Base-by-base conservation (phyloP, 2,329 filamentous ascomycete genomes). In the Talaromyces amestolkiae region DNA sequence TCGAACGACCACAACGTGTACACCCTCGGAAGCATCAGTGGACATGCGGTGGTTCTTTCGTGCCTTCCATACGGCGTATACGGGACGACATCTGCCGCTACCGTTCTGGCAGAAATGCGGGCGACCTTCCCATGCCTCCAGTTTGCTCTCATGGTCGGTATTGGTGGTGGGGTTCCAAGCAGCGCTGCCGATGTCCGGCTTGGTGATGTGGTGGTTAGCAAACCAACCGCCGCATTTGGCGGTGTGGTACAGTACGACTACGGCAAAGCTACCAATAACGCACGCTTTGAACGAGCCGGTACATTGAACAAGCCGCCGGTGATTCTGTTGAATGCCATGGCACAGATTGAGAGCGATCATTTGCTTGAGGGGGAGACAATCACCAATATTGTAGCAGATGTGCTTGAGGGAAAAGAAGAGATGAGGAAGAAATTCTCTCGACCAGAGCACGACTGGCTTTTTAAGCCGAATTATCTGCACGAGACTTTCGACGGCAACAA, bases 181-280 rank as follows among this genome's bases (percentile, higher is more conserved):
- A 5, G 15, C 6, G 15, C 27, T 17, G 15, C 11, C 22, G 58
- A 61, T 51, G 15, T 61, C 13, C 41, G 58, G n/a, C 43, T 61
- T 22, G 58, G 58, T 37, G 58, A 61, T 47, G 58, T 49, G 17
- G 58, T 61, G 15, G 41, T 51, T 3, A 61, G 58, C 27, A 61
- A 61, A 27, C 58, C 58, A 24, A 35, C 24, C 13, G 24, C 39
- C 5, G 13, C 15, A 3, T 61, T 24, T 4, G 19, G 58, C 11
- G 41, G 58, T 33, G 58, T 61, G 17, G 22, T 61, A 6, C 58
- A 61, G 27, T 61, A 61, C 33, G 58, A 61, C 9, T 61, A 61
- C 19, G 58, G 58, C 17, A 61, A 61, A 47, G 31, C 58, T 8
- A 13, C 15, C 22, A 13, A 7, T 31, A 31, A 47, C 7, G 39